phyloP scores from a whole-genome alignment of 2,329 filamentous ascomycete species.

The Neurospora sp. region DNA sequence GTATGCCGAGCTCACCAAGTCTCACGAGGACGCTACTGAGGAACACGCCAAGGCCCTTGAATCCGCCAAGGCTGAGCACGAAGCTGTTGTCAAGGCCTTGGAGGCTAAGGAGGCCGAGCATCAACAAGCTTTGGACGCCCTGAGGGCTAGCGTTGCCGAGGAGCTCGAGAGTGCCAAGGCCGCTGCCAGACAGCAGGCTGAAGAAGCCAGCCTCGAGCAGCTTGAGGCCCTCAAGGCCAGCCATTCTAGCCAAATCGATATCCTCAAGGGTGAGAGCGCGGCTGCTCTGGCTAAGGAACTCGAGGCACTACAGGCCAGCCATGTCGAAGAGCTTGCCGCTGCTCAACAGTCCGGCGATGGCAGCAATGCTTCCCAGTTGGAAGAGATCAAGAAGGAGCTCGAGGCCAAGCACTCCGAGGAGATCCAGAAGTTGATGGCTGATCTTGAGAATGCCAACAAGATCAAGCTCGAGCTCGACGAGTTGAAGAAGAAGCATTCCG shows the following conservation, averaged over 20 bases:
- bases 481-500: constrained; percentile 23
- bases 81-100: constrained; percentile 34
- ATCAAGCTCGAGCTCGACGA: constrained; percentile 20
- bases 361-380: constrained; percentile 15
- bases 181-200: constrained; percentile 37
- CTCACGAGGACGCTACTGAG: constrained; percentile 26
- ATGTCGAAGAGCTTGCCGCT: constrained; percentile 26
- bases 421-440: constrained; percentile 19
- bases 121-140: constrained; percentile 42
- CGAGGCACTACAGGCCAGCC: constrained; percentile 31
- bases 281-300: constrained; percentile 25
- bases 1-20: constrained; percentile 37
- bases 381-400: constrained; percentile 19
- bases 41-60: constrained; percentile 33
- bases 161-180: constrained; percentile 49
- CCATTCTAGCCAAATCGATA: constrained; percentile 37
- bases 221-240: constrained; percentile 44
- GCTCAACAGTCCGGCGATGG: constrained; percentile 19
- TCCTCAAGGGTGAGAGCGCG: constrained; percentile 20
- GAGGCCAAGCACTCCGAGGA: constrained; percentile 23
- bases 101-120: constrained; percentile 43
- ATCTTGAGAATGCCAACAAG: constrained; percentile 25
- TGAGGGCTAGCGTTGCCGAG: constrained; percentile 48
- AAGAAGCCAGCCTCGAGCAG: constrained; percentile 38
- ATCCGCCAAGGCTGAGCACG: constrained; percentile 33